These are phyloP conservation scores for Thymus mandschuricus DNA, from an alignment of 257 asterid genomes.

Conservation along the genomic window DNA sequence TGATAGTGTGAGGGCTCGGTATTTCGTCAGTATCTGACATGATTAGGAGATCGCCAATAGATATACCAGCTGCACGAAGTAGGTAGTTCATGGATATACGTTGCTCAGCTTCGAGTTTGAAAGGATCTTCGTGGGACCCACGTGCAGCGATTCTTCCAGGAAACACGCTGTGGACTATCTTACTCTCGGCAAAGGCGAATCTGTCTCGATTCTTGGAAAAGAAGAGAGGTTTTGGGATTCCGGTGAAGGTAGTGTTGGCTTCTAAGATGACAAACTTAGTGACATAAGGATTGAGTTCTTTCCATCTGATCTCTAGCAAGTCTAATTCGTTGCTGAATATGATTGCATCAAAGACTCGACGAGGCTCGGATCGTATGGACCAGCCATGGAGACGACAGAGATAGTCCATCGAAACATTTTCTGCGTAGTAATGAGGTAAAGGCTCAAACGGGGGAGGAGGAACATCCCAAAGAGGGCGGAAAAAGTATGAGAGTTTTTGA, in stretches of 20 bases:
- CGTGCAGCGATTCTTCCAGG: conserved; percentile 57
- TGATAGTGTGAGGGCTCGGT: conserved; percentile 85
- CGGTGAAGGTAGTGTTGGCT: conserved; percentile 94
- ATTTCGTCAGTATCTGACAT: conserved; percentile 92
- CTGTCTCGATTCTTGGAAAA: conserved; percentile 58
- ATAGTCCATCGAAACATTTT: conserved; percentile 74
- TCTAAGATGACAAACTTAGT: conserved; percentile 82
- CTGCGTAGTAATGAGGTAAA: conserved; percentile 88
- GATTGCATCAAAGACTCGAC: conserved; percentile 76
- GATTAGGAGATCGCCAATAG: conserved; percentile 72
- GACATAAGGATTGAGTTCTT: conserved; percentile 71
- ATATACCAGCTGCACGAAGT: conserved; percentile 66
- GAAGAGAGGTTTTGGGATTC: conserved; percentile 73
- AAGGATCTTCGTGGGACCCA: conserved; percentile 64
- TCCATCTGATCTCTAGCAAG: conserved; percentile 89
- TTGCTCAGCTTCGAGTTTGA: conserved; percentile 71
- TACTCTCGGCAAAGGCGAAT: conserved; percentile 70
- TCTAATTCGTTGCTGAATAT: conserved; percentile 92
- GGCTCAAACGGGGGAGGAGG: conserved; percentile 70
- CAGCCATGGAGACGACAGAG: conserved; percentile 90
- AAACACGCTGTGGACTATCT: conserved; percentile 56
- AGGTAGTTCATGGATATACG: conserved; percentile 70
- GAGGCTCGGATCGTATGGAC: conserved; percentile 76
- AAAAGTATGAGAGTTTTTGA: conserved; percentile 72
- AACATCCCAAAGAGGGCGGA: conserved; percentile 94